Base-by-base conservation (phyloP, 2,329 filamentous ascomycete genomes). In the Colletotrichum simmondsii region DNA sequence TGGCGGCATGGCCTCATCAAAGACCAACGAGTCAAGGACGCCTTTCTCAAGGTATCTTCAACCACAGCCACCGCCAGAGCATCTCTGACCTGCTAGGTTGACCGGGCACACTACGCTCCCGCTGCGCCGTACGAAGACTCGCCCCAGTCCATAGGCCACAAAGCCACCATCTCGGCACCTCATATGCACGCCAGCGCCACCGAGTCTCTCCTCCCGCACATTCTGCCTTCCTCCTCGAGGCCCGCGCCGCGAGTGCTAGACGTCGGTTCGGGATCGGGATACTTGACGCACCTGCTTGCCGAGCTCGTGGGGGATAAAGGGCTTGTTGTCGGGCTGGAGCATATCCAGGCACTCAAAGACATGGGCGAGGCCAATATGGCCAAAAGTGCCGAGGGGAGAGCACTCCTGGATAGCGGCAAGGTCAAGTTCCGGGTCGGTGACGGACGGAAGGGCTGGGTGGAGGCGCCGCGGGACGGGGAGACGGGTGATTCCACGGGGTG, bases 261-360 rank as follows among this genome's bases (percentile, higher is more conserved):
- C 77, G 88, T 96, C 72, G 94, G 94, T 2, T 92, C 90, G 59
- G 94, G 94, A 0, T 93, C 90, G 2, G 94, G 94, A 0, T 98
- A 98, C 79, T 85, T 99, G 14, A 98, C 95, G 5, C 95, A 97
- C 77, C 91, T 98, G 0, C 83, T 98, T 8, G 95, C 95, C 0
- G 93, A 96, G 79, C 87, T 98, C 0, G 92, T 93, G 1, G 91
- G 89, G 3, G 81, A 79, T 5, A 75, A 76, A 4, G 87, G 79
- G 4, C 80, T 86, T 0, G 91, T 95, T 0, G 87, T 95, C 14
- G 94, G 94, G 0, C 83, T 96, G 24, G 94, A 96, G 79, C 94
- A 96, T 80, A 94, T 96, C 71, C 78, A 81, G 12, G 87, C 87
- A 71, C 85, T 96, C 65, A 85, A 88, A 54, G 89, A 92, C 26